Percentiles rank a stretch among this genome's conserved stretches.
Conservation (phyloP, 2,329 filamentous ascomycete species). For the Pseudogymnoascus verrucosus region DNA sequence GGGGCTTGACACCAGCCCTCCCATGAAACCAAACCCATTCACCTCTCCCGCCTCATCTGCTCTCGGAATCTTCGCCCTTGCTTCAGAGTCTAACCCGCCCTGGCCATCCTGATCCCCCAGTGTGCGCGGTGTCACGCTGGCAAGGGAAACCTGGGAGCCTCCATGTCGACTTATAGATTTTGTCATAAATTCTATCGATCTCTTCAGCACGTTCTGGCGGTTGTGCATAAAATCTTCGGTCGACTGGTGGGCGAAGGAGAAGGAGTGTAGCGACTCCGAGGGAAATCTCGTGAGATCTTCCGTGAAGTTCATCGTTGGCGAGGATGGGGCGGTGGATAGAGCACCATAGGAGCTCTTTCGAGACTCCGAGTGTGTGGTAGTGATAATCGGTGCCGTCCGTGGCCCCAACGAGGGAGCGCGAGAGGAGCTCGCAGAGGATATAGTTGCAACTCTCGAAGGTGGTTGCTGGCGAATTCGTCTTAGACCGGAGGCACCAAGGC, state of each 20-base stretch:
- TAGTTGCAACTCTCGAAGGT: slow-evolving; percentile 54
- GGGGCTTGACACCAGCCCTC: slow-evolving; percentile 72
- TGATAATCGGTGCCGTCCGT: slow-evolving; percentile 52
- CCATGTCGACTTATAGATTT: slow-evolving; percentile 60
- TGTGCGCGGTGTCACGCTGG: slow-evolving; percentile 73
- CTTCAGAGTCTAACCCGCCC: slow-evolving; percentile 81
- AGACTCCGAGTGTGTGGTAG: slow-evolving; percentile 29
- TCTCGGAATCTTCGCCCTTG: slow-evolving; percentile 70
- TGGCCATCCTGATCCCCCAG: slow-evolving; percentile 81
- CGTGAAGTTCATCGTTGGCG: slow-evolving; percentile 62
- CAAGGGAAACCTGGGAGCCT: slow-evolving; percentile 63
- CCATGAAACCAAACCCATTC: slow-evolving; percentile 36
- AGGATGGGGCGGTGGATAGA: slow-evolving; percentile 49
- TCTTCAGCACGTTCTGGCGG: slow-evolving; percentile 85
- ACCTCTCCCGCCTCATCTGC: slow-evolving; percentile 50
- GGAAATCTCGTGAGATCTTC: slow-evolving; percentile 92
- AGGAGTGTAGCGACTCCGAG: slow-evolving; percentile 92
- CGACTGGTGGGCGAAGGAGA: slow-evolving; percentile 93
- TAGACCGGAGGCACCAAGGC: slow-evolving; percentile 75
- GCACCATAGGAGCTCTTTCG: slow-evolving; percentile 20
- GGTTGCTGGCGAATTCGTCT: slow-evolving; percentile 89
- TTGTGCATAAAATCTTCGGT: slow-evolving; percentile 78
- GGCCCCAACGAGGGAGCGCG: slow-evolving; percentile 51
- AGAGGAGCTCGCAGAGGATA: slow-evolving; percentile 56
- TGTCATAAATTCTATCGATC: slow-evolving; percentile 94